Evolutionary conservation across 1,284 basidiomycete species (phyloP), one percentile per base, ranked within the genome.

Genomic region (Puccinia hordei): DNA sequence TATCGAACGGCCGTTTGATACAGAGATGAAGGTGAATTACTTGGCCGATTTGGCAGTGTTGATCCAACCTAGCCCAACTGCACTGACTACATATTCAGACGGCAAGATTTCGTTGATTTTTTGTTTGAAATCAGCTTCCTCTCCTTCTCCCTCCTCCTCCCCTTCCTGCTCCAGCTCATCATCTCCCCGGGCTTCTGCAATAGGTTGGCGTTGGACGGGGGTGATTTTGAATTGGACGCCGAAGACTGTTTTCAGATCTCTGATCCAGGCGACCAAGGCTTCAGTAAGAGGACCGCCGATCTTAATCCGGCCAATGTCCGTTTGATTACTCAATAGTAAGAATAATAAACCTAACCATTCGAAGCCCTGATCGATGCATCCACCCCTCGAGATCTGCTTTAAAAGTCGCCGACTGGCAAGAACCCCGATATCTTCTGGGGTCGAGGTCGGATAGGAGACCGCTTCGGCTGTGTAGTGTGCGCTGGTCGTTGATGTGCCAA

Each of bases 401-500:
- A 99, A 88, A 44, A 99, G 88, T 17, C 90, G 87, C 8, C 92
- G 89, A 3, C 94, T 90, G 2, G 95, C 94, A 80, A 90, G 87
- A 8, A 93, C 86, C 0, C 93, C 97, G 46, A 98, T 89, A 82
- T 99, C 95, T 87, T 99, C 96, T 66, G 81, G 81, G 41, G n/a
- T 81, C 22, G 84, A 73, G 17, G 82, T 82, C 4, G 93, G 90
- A 83, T 90, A 87, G 9, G 93, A 94, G 4, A 92, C 88, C 0
- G 91, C 91, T 87, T 99, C 97, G 0, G 95, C 88, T 77, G 92
- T 92, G 84, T 97, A 92, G 61, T 98, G 88, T 1, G 91, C 93
- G 65, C 92, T 91, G 0, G 96, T 98, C 0, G 95, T 98, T 0
- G 93, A 93, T 84, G 96, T 94, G 0, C 95, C 91, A 15, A 99